Base-by-base conservation (phyloP, 306 rosid genomes). In the Echinosophora koreensis region DNA sequence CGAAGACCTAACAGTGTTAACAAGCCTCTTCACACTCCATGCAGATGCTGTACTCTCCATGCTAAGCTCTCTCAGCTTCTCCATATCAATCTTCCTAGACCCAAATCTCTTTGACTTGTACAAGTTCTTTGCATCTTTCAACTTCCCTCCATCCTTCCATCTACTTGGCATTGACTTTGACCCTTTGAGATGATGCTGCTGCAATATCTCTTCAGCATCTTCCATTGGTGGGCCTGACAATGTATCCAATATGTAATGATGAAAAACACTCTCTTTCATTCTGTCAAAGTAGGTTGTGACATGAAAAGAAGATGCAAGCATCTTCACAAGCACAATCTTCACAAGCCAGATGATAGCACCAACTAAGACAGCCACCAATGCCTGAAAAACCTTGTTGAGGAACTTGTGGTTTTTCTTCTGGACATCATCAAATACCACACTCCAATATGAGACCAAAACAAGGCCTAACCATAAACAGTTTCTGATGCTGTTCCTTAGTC, bases 241-340 rank as follows among this genome's bases (percentile, higher is more conserved):
- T 0, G 88, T 32, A 1, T 87, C 88, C 63, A 87, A 32, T 8
- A 87, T 80, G 32, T 87, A 87, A 16, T 87, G 88, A 22, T 87
- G 88, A 54, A 87, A 87, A 54, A 87, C 90, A 22, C 90, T 87
- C 70, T 87, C 90, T 16, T 84, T 84, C 88, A 87, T 87, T 35
- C 90, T 54, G 51, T 87, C 90, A 15, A 87, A 87, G 82, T 87
- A 87, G 8, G 90, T 87, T 0, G 88, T n/a, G 0, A 87, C 88
- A 5, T 87, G 90, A 27, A 87, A 87, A 0, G 90, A 87, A 0
- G 88, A 81, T 0, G 90, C 90, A 8, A 87, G 66, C 80, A 84
- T 66, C 22, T 87, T 87, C 17, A 87, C 90, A 4, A 84, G 37
- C n/a, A 87, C 82, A 8, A 87, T 87, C 60, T 87, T 87, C 6